Conservation (phyloP, 1,284 basidiomycete species). For the Tilletia horrida region DNA sequence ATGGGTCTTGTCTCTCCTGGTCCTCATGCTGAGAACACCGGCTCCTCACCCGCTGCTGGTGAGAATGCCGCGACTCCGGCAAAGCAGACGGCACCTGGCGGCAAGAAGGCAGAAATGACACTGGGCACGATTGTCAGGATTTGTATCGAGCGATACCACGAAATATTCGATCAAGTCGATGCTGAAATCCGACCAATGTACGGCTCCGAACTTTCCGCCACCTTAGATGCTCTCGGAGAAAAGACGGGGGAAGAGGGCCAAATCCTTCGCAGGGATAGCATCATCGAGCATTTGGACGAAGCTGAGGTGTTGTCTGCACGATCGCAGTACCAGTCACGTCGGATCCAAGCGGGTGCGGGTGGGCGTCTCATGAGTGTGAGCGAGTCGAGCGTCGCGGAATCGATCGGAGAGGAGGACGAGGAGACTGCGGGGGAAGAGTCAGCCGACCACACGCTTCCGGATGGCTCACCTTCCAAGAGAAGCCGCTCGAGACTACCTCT, state of each 20-base stretch:
- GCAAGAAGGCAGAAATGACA: constrained; percentile 60
- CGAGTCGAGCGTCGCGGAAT: constrained; percentile 9
- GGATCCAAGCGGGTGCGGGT: background rate
- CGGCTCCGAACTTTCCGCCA: background rate
- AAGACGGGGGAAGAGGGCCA: background rate
- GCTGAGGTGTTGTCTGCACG: background rate
- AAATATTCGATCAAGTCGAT: constrained; percentile 71
- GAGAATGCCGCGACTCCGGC: constrained; percentile 59
- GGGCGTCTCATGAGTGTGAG: constrained; percentile 5
- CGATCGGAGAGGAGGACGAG: constrained; percentile 1
- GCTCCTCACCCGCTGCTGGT: background rate
- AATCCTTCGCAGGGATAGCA: background rate
- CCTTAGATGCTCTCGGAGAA: background rate
- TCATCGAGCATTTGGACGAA: background rate
- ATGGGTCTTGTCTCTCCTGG: constrained; percentile 62
- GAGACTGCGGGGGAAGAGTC: too few relatives aligned
- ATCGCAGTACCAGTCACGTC: background rate
- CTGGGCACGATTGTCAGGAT: constrained; percentile 70
- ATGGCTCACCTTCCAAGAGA: too few relatives aligned
- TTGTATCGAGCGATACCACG: constrained; percentile 76
- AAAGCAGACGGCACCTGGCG: constrained; percentile 29
- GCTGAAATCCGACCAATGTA: constrained; percentile 56
- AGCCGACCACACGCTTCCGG: too few relatives aligned
- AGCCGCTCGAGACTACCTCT: background rate
- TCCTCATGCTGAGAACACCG: too few relatives aligned